Conservation (phyloP, 2,329 filamentous ascomycete genomes). For the Diaporthe amygdali region DNA sequence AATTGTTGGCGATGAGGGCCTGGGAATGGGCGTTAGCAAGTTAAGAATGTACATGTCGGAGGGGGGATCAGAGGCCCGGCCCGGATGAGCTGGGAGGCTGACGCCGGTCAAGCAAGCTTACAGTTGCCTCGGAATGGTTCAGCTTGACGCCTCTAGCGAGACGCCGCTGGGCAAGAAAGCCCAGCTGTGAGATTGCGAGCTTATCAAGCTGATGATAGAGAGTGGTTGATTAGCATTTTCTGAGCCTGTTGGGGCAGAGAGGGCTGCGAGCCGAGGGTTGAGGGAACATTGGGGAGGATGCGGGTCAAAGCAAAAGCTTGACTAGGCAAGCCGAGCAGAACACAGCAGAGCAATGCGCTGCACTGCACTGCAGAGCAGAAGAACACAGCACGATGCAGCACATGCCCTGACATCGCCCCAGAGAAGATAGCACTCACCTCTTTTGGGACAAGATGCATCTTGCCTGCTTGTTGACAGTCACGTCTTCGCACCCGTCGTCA, state of each 20-base stretch:
- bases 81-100: background rate
- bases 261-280: background rate
- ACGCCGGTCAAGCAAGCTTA: conserved; percentile 43
- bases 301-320: conserved; percentile 14
- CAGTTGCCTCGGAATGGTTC: conserved; percentile 88
- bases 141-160: conserved; percentile 87
- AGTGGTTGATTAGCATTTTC: conserved; percentile 16
- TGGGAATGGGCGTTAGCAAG: conserved; percentile 3
- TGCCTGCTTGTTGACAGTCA: conserved; percentile 11
- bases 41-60: background rate
- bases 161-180: conserved; percentile 83
- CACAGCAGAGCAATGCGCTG: background rate
- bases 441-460: conserved; percentile 42
- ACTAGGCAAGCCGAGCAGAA: conserved; percentile 7
- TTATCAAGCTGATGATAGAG: conserved; percentile 78
- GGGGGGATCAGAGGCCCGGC: background rate
- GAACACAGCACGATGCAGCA: background rate
- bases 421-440: conserved; percentile 35
- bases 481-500: conserved; percentile 7
- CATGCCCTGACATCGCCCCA: background rate
- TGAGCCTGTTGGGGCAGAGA: background rate
- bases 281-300: background rate
- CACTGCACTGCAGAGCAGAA: background rate
- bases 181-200: conserved; percentile 89
- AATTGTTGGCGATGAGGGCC: conserved; percentile 84